Evolutionary conservation across 768 basidiomycete species (phyloP).

Genomic region (Candolleomyces aberdarensis): DNA sequence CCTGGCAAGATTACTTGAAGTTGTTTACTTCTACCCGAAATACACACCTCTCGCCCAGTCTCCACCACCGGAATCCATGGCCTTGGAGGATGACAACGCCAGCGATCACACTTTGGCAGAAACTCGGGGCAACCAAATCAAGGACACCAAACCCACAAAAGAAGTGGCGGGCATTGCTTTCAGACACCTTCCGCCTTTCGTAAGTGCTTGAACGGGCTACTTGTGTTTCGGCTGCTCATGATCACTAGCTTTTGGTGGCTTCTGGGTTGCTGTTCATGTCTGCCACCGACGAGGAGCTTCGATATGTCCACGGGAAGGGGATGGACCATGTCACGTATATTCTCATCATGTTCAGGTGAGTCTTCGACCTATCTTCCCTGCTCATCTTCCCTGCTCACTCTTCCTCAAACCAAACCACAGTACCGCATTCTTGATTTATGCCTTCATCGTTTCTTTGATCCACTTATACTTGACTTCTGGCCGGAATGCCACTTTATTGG

Average conservation of each 20-base stretch:
- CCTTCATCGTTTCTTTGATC: constrained; percentile 67
- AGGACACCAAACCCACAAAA: constrained; percentile 23
- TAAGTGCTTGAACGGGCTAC: constrained; percentile 37
- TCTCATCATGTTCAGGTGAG: constrained; percentile 78
- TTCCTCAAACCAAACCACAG: constrained; percentile 26
- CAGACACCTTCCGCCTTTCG: constrained; percentile 86
- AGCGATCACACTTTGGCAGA: constrained; percentile 68
- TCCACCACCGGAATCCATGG: constrained; percentile 21
- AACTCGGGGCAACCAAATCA: constrained; percentile 11
- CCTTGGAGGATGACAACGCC: constrained; percentile 41
- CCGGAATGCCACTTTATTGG: constrained; percentile 40
- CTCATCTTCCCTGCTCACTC: background rate
- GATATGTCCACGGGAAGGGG: constrained; percentile 60
- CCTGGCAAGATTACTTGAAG: constrained; percentile 72
- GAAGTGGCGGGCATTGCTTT: constrained; percentile 55
- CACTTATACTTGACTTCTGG: constrained; percentile 65
- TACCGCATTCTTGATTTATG: constrained; percentile 75
- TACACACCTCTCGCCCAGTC: constrained; percentile 9
- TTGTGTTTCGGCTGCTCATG: background rate
- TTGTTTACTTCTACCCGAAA: constrained; percentile 66
- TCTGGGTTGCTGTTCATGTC: constrained; percentile 89
- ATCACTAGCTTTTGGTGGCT: constrained; percentile 59
- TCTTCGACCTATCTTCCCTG: constrained; percentile 1
- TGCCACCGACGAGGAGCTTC: constrained; percentile 88
- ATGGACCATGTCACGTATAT: constrained; percentile 94